These are phyloP conservation scores for Trifolium subterraneum DNA, from an alignment of 306 rosid genomes.

Conservation along the genomic window DNA sequence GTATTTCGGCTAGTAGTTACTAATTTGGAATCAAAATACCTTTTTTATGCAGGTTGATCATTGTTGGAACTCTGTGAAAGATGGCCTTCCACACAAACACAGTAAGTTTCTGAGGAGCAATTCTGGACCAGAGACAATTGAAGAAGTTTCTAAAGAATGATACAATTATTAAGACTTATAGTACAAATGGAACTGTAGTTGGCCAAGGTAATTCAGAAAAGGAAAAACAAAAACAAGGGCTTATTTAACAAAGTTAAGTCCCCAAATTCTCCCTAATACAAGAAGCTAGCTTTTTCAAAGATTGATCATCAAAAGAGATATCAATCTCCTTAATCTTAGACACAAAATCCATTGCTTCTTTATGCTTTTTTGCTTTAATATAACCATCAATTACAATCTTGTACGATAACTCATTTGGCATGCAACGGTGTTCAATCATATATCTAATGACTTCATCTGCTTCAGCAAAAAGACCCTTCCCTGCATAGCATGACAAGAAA, in stretches of 20 bases:
- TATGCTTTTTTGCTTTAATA: conserved; percentile 66
- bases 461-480: conserved; percentile 72
- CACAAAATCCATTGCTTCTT: conserved; percentile 78
- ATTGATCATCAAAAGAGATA: conserved; percentile 58
- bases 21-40: not conserved
- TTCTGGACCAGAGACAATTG: not conserved
- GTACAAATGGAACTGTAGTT: conserved; percentile 31
- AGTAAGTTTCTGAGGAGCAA: not conserved
- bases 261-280: conserved; percentile 54
- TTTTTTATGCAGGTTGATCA: not conserved
- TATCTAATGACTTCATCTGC: conserved; percentile 81
- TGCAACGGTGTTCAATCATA: conserved; percentile 81
- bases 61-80: not conserved
- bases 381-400: conserved; percentile 87
- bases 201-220: conserved; percentile 22
- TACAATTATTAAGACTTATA: conserved; percentile 28
- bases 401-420: conserved; percentile 84
- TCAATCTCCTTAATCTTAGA: conserved; percentile 67
- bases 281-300: conserved; percentile 68
- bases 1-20: not conserved
- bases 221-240: conserved; percentile 21
- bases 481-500: conserved; percentile 76
- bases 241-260: conserved; percentile 43
- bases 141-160: conserved; percentile 15
- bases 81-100: not conserved